Evolutionary conservation across 2,329 filamentous ascomycete species (phyloP).

Genomic region (Trichoderma koningiopsis): DNA sequence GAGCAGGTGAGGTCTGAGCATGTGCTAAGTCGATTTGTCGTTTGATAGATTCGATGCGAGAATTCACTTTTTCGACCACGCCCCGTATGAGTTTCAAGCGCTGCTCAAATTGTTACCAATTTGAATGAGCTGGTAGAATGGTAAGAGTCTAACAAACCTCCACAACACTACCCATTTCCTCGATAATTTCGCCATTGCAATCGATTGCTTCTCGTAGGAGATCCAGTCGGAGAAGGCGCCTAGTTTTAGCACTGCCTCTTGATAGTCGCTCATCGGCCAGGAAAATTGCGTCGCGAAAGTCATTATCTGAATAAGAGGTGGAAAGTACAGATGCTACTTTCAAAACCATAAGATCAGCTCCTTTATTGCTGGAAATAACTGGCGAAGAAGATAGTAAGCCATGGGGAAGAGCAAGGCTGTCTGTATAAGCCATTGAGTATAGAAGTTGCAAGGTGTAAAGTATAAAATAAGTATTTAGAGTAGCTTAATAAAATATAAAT

Average conservation of each 20-base stretch:
- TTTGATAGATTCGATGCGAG: conserved; percentile 79
- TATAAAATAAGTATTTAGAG: no score
- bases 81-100: conserved; percentile 84
- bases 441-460: neutral
- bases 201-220: conserved; percentile 91
- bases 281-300: conserved; percentile 81
- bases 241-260: conserved; percentile 73
- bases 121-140: neutral
- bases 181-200: conserved; percentile 85
- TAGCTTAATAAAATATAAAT: neutral
- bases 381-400: neutral
- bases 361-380: conserved; percentile 30
- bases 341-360: conserved; percentile 69
- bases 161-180: conserved; percentile 85
- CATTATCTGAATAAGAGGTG: conserved; percentile 87
- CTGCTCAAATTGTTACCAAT: conserved; percentile 45
- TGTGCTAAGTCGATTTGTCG: conserved; percentile 75
- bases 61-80: conserved; percentile 77
- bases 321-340: conserved; percentile 86
- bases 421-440: neutral
- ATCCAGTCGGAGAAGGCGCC: conserved; percentile 77
- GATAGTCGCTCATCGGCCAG: conserved; percentile 74
- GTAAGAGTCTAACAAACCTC: conserved; percentile 60
- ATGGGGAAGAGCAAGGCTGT: neutral
- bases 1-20: conserved; percentile 69